Evolutionary conservation across 2,329 filamentous ascomycete genomes (phyloP).

Genomic region (Aspergillus fructus): DNA sequence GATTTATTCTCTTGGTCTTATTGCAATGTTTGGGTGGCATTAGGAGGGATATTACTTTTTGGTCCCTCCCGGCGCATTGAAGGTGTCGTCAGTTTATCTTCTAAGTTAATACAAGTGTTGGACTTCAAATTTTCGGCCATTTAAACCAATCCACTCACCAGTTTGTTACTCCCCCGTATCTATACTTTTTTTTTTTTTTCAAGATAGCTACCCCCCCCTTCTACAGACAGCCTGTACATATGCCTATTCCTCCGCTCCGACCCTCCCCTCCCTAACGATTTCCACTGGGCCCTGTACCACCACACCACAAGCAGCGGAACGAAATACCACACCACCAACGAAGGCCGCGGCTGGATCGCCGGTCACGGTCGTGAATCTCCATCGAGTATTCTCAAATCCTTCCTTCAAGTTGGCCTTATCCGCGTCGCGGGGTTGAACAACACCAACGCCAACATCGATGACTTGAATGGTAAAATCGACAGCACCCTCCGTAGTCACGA

Average conservation of each 20-base stretch:
- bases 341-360: conserved; percentile 15
- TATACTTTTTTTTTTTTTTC: background rate
- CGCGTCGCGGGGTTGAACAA: background rate
- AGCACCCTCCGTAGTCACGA: background rate
- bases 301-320: conserved; percentile 10
- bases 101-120: conserved; percentile 22
- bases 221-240: conserved; percentile 24
- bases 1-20: conserved; percentile 30
- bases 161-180: background rate
- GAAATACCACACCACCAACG: conserved; percentile 26
- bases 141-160: background rate
- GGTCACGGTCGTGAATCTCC: background rate
- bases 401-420: background rate
- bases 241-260: conserved; percentile 26
- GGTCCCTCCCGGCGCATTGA: conserved; percentile 29
- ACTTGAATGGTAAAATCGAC: background rate
- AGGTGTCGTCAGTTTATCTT: conserved; percentile 26
- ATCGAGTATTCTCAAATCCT: background rate
- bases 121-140: background rate
- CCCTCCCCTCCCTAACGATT: conserved; percentile 25
- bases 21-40: conserved; percentile 36
- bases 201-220: background rate
- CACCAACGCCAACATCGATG: background rate
- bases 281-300: conserved; percentile 33
- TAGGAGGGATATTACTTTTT: conserved; percentile 25